phyloP scores from a whole-genome alignment of 2,329 filamentous ascomycete genomes.

The Apiospora hydei region DNA sequence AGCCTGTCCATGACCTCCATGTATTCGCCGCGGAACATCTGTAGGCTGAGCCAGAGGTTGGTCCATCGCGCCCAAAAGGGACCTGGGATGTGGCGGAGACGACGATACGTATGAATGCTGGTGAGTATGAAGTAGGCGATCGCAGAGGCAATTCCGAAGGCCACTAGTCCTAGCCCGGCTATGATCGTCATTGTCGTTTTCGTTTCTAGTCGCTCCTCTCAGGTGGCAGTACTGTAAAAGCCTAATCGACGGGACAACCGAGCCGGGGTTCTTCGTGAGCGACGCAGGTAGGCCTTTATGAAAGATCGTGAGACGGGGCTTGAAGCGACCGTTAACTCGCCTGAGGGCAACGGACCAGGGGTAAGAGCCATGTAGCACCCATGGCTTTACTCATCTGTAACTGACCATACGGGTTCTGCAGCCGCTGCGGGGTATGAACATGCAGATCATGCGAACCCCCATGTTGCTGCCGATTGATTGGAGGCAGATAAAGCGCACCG shows the following conservation, averaged over 20 bases:
- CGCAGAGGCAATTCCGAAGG: neutral
- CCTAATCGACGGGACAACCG: no score
- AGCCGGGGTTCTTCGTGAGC: neutral
- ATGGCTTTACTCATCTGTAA: neutral
- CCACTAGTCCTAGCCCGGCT: neutral
- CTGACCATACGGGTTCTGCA: neutral
- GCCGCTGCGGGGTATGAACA: neutral
- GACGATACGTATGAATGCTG: neutral
- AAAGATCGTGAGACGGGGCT: neutral
- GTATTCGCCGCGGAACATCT: slow-evolving; percentile 17
- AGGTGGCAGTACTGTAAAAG: neutral
- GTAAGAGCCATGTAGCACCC: neutral
- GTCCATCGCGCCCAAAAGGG: slow-evolving; percentile 18
- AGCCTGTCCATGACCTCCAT: neutral
- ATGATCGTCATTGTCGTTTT: neutral
- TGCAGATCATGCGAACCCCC: neutral
- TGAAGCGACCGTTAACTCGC: no score
- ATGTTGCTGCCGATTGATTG: neutral
- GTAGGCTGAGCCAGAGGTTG: slow-evolving; percentile 4
- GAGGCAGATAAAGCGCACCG: neutral
- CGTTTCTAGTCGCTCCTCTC: neutral
- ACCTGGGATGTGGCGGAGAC: slow-evolving; percentile 11
- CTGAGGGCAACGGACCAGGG: neutral
- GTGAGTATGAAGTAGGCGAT: slow-evolving; percentile 3
- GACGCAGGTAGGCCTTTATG: neutral